phyloP scores from a whole-genome alignment of 208 protist genomes.

The Trichomonas vaginalis region DNA sequence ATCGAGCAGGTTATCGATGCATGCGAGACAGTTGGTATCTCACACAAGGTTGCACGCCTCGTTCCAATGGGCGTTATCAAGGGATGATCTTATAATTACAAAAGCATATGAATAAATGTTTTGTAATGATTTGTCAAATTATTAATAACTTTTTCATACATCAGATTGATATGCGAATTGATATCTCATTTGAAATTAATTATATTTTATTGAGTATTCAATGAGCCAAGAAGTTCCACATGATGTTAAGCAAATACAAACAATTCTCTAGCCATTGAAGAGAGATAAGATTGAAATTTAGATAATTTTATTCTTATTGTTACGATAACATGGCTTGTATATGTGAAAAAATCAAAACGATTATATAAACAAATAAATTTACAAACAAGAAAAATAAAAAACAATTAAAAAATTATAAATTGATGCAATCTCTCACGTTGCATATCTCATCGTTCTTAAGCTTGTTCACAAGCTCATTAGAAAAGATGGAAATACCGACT shows the following conservation, averaged over 20 bases:
- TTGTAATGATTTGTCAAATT: background rate
- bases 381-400: background rate
- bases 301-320: no score
- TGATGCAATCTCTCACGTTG: background rate
- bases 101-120: background rate
- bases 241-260: no score
- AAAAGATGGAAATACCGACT: background rate
- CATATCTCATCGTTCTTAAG: background rate
- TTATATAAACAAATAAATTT: background rate
- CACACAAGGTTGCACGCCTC: background rate
- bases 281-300: no score
- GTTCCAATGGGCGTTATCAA: no score
- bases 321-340: no score
- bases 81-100: background rate
- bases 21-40: background rate
- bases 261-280: no score
- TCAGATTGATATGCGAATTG: no score
- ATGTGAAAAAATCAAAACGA: no score
- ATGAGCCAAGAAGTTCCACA: no score
- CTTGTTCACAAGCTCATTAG: background rate
- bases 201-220: no score
- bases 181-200: no score
- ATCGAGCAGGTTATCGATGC: constrained; percentile 26
- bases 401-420: background rate
- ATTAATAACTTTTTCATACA: no score